Base-by-base conservation (phyloP, 2,329 filamentous ascomycete species). In the Fusarium zealandicum region DNA sequence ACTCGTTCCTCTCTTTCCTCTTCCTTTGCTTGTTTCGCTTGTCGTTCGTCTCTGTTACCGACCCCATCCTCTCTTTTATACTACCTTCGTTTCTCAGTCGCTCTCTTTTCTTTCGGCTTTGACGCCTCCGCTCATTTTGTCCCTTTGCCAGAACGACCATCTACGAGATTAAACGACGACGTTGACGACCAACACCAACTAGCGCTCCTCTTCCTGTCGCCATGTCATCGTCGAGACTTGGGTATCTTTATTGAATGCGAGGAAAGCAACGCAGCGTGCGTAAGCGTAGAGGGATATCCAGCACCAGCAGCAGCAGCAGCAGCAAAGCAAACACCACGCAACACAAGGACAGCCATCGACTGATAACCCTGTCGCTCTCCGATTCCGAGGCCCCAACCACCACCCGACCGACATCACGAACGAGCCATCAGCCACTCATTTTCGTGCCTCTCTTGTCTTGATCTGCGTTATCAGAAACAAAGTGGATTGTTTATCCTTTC, bases 181-280 rank as follows among this genome's bases (percentile, higher is more conserved):
- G 54, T 64, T 59, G 53, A 61, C 56, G 54, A 67, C 61, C 48
- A 57, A 60, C 44, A 51, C 57, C 48, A 57, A 60, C 44, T 25
- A 52, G 55, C 59, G 54, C 54, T 61, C 42, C 44, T 50, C 58
- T 61, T 54, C 35, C 43, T 57, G 59, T 64, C 59, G 61, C 55
- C 64, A 70, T 70, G 65, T 64, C 63, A 67, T 69, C 51, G 63
- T 66, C 65, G 54, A 66, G 49, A 54, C 43, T 48, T 52, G 54
- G 49, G 55, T 51, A 44, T 33, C 39, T 52, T 44, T 39, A 63
- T 56, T 55, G 59, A 42, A 61, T 50, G 37, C 35, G 47, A 57
- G 44, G 38, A 48, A 41, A 46, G 20, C 44, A 17, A 54, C 37
- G 14, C 43, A 31, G 13, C 22, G 22, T 25, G 22, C 22, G 22